Evolutionary conservation across 257 asterid genomes (phyloP).

Genomic region (Craterostigma plantagineum): DNA sequence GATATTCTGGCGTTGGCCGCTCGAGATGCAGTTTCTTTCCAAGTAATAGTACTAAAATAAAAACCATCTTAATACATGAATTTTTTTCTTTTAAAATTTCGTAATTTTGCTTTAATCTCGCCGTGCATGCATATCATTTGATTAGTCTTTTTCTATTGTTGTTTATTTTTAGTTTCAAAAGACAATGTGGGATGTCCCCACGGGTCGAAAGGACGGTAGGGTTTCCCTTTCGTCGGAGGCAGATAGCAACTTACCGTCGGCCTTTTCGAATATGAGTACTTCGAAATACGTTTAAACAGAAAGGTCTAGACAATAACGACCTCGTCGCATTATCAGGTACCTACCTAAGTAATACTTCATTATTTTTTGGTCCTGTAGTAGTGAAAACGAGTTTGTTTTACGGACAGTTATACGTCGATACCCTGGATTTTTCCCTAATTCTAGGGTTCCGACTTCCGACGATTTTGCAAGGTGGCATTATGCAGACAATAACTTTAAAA

Average conservation of each 20-base stretch:
- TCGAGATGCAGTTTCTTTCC: constrained; percentile 34
- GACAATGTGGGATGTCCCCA: constrained; percentile 25
- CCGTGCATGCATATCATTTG: too few species aligned
- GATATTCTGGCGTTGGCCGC: constrained; percentile 38
- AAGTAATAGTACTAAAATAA: constrained; percentile 11
- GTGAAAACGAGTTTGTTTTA: too few species aligned
- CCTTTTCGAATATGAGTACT: not conserved
- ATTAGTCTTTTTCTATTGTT: not conserved
- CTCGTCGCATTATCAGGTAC: constrained; percentile 49
- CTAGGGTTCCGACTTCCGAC: too few species aligned
- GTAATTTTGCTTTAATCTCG: not conserved
- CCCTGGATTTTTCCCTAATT: too few species aligned
- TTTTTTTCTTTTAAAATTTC: not conserved
- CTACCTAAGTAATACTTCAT: too few species aligned
- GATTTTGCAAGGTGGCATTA: too few species aligned
- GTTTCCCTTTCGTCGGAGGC: constrained; percentile 10
- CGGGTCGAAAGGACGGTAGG: constrained; percentile 34
- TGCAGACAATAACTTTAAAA: too few species aligned
- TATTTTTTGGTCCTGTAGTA: too few species aligned
- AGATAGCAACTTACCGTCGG: not conserved
- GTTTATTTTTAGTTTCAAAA: constrained; percentile 8
- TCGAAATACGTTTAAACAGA: constrained; percentile 10
- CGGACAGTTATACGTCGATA: too few species aligned
- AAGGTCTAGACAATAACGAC: constrained; percentile 15
- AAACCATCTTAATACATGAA: not conserved